phyloP scores from a whole-genome alignment of 192 early-diverging fungal genomes.

The Spizellomyces sp. region DNA sequence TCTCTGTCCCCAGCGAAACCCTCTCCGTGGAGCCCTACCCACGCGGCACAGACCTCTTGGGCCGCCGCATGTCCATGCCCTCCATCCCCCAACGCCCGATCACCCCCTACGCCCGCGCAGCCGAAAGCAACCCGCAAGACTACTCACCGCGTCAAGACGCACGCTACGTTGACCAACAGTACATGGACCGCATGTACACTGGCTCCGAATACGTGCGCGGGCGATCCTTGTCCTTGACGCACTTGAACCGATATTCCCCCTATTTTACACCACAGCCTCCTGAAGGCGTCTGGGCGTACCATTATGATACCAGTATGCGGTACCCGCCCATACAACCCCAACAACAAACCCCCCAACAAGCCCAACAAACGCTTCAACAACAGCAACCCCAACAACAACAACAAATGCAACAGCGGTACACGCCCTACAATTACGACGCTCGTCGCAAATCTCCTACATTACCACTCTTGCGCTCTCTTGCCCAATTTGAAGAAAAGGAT shows the following conservation, averaged over 20 bases:
- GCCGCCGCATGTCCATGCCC: background rate
- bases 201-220: no score
- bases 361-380: background rate
- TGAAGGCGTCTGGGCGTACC: no score
- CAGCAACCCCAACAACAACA: conserved; percentile 11
- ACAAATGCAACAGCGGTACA: background rate
- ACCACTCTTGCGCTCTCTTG: background rate
- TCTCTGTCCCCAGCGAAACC: background rate
- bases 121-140: background rate
- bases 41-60: background rate
- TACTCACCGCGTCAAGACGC: background rate
- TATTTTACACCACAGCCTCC: no score
- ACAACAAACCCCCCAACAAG: background rate
- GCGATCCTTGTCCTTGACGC: no score
- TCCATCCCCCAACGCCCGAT: background rate
- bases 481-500: background rate
- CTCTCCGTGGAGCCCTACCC: background rate
- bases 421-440: background rate
- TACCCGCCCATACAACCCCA: background rate
- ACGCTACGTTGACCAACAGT: background rate
- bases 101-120: background rate
- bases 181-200: background rate
- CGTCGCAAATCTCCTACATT: background rate
- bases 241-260: no score
- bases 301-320: background rate